Base-by-base conservation (phyloP, 73 alveolate species). In the Blepharisma japonicum region DNA sequence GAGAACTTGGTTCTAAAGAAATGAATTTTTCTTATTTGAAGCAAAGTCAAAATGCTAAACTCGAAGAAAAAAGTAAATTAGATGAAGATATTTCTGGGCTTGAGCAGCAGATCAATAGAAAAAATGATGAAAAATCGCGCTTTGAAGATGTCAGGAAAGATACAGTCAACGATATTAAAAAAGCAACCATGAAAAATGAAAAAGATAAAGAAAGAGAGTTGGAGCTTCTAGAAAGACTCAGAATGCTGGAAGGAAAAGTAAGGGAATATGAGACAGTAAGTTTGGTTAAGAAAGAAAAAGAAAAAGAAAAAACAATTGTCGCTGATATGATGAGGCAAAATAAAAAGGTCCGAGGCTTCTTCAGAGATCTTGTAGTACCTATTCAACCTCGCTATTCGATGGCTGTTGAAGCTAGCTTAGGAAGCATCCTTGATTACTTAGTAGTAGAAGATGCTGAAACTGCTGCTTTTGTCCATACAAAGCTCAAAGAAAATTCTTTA, bases 381-480 rank as follows among this genome's bases (percentile, higher is more conserved):
- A 86, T 90, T n/a, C 91, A 93, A 55, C 82, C 85, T 68, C 61
- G 90, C 77, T 93, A 85, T 76, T 94, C 90, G 66, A 55, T 88
- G 18, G 93, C 97, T 6, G 85, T 93, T 8, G 89, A 93, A 83
- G 74, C 46, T 61, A 25, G 74, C 18, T 61, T 61, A 61, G 46
- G 74, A 14, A 9, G 50, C 3, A 25, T 61, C 23, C 46, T 61
- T 2, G 47, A 25, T 25, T 61, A 61, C 74, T 18, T 61, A 45
- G 96, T 94, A 4, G 98, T 94, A 1, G 97, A 89, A 70, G 74
- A 86, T 48, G 87, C 81, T 20, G 91, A 88, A 50, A 85, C 92
- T 14, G 93, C 97, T 11, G 85, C 82, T 21, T 79, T 77, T 67
- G 89, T 84, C 77, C 84, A 91, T 46, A 96, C 91, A 77, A 90